A percentile compares a stretch with the other conserved stretches of the same genome.
Evolutionary conservation across 129 eudicot species (phyloP).

Genomic region (Solidago caesia): DNA sequence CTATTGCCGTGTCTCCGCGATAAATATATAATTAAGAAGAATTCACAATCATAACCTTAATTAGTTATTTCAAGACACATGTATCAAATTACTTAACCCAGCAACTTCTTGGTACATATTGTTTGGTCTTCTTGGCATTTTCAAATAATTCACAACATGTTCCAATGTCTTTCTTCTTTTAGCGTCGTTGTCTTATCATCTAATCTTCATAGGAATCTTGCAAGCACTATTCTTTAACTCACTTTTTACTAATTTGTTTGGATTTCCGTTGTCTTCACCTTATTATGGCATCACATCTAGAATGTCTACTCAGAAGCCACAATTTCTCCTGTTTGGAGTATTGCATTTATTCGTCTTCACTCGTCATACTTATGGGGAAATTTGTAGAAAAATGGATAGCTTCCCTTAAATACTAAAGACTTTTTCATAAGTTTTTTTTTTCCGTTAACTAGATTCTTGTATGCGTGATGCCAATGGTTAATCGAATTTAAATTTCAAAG

Average conservation of each 20-base stretch:
- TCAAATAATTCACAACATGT: conserved; percentile 32
- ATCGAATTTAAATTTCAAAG: too few relatives aligned
- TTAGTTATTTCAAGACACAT: too few relatives aligned
- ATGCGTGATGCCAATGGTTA: too few relatives aligned
- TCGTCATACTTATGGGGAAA: not conserved
- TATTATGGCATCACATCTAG: not conserved
- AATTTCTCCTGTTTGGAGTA: not conserved
- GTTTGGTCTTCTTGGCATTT: conserved; percentile 29
- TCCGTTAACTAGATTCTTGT: too few relatives aligned
- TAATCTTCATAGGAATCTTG: conserved; percentile 28
- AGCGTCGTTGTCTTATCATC: conserved; percentile 19
- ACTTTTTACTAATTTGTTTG: conserved; percentile 33
- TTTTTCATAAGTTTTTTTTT: too few relatives aligned
- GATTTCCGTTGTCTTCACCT: conserved; percentile 24
- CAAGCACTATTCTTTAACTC: conserved; percentile 18
- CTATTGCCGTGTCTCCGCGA: too few relatives aligned
- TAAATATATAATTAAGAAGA: too few relatives aligned
- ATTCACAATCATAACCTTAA: too few relatives aligned
- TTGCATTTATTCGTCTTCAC: not conserved
- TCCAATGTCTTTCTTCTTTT: conserved; percentile 28
- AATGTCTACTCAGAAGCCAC: not conserved
- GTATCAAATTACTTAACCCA: not conserved
- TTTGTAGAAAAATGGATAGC: not conserved
- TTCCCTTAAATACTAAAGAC: too few relatives aligned
- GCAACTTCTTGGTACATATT: conserved; percentile 15